Percentiles rank a stretch among this genome's conserved stretches.
Evolutionary conservation across 75 land plant species (phyloP).

Genomic region (Pinus tabuliformis): DNA sequence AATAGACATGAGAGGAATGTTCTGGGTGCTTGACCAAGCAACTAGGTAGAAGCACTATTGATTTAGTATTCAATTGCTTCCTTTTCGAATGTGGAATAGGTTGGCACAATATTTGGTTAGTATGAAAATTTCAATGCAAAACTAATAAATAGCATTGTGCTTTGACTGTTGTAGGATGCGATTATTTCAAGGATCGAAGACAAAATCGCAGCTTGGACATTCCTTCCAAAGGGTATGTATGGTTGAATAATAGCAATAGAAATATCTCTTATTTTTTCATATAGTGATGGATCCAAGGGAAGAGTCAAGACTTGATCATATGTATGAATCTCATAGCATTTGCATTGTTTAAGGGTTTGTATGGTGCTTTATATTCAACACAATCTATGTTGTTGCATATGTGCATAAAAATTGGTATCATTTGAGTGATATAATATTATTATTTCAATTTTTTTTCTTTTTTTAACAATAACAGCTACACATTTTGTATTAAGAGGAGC

Average conservation of each 20-base stretch:
- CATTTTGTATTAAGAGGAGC: no score
- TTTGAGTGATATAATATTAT: no score
- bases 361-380: background rate
- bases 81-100: background rate
- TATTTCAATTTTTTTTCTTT: no score
- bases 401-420: no score
- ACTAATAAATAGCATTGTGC: background rate
- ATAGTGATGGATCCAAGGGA: background rate
- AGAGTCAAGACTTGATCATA: background rate
- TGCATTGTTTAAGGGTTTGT: background rate
- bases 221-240: conserved; percentile 49
- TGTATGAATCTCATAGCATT: background rate
- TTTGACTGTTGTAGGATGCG: conserved; percentile 31
- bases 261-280: background rate
- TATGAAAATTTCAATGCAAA: background rate
- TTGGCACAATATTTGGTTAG: background rate
- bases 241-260: conserved; percentile 1
- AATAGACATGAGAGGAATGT: background rate
- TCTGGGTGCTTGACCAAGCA: background rate
- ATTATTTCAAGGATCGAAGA: conserved; percentile 53
- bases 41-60: background rate
- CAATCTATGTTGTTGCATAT: no score
- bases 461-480: no score
- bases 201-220: conserved; percentile 61
- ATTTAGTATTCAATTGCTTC: background rate